Evolutionary conservation across 805 yeast genomes (phyloP), one percentile per base, ranked within the genome.

Genomic region (Wickerhamomyces hampshirensis): DNA sequence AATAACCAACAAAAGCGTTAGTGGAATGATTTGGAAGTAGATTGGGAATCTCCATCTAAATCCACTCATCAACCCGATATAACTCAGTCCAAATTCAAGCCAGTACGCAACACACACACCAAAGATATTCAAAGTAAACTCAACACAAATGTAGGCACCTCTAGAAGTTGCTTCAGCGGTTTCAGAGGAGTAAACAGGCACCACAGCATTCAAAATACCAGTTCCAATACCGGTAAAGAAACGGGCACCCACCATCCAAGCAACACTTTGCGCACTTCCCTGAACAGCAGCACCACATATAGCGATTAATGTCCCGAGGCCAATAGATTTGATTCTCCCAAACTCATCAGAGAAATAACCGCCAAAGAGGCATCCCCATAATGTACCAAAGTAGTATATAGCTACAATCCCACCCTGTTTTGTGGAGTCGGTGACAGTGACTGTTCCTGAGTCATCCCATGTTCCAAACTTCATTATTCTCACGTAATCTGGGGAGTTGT

Each of bases 21-120:
- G 17, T 13, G 33, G 33, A 16, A 31, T 23, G 21, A 31, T 31
- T 23, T 31, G 33, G 28, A 31, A 31, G n/a, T n/a, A 32, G 14
- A 32, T 32, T 26, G 34, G 34, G 18, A 32, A 32, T 32, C 34
- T 32, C 34, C 34, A 32, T 32, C 34, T 32, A 9, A 32, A 32
- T 5, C 28, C 18, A 32, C 34, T 32, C 34, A 32, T 32, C 23
- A 32, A 24, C 9, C 34, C 34, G 4, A 32, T 32, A n/a, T 32
- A 32, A n/a, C 28, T 23, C 18, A 32, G 18, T 10, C 34, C 34
- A 26, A 26, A 32, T 16, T 32, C 34, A 4, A 32, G 15, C 34
- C 34, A 32, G 18, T 32, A 32, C 5, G 34, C 34, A 26, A 32
- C 34, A 24, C 15, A 14, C 12, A 32, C 34, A 32, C 34, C 34